Base-by-base conservation (phyloP, 2,329 filamentous ascomycete genomes). In the Neofusicoccum laricinum region DNA sequence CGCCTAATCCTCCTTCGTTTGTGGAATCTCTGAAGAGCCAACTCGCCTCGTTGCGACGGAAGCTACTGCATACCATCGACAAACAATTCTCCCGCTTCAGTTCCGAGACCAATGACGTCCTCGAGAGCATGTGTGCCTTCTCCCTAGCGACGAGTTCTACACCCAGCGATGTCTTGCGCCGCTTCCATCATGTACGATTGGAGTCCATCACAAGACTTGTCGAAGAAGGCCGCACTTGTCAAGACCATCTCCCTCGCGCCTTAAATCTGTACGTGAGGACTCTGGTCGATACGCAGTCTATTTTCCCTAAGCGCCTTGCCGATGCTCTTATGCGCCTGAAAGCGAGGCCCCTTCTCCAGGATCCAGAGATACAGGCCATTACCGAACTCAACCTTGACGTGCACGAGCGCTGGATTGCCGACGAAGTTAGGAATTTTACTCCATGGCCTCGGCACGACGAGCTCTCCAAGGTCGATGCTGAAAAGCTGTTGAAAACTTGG, bases 391-490 rank as follows among this genome's bases (percentile, higher is more conserved):
- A 90, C 40, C 79, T 97, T 30, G 92, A 97, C 71, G 79, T 95
- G 10, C 88, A 92, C 71, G 87, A 89, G 67, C 84, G 84, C 19
- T 96, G 93, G 90, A 90, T 95, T 67, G 85, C 90, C 17, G 88
- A 93, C 7, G 92, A 96, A 66, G 90, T 97, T 46, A 86, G 86
- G 51, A 90, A 90, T 68, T 97, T 96, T 73, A 94, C 88, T 0
- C 93, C 93, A 0, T 97, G 92, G 79, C 90, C 96, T 40, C 88
- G 91, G 34, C 88, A 96, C 70, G 91, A 93, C 68, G 90, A 95
- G 68, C 70, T 83, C 4, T 72, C 78, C 25, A 67, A 72, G 34
- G 64, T 73, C 2, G 79, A 82, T 17, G 79, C 75, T 5, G 76
- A 79, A 64, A 77, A 71, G 19, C 71, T 80, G 58, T 66, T 78